Percentiles rank a stretch among this genome's conserved stretches.
These are phyloP conservation scores for Tirmania nivea DNA, from an alignment of 495 filamentous ascomycete genomes.

Conservation along the genomic window DNA sequence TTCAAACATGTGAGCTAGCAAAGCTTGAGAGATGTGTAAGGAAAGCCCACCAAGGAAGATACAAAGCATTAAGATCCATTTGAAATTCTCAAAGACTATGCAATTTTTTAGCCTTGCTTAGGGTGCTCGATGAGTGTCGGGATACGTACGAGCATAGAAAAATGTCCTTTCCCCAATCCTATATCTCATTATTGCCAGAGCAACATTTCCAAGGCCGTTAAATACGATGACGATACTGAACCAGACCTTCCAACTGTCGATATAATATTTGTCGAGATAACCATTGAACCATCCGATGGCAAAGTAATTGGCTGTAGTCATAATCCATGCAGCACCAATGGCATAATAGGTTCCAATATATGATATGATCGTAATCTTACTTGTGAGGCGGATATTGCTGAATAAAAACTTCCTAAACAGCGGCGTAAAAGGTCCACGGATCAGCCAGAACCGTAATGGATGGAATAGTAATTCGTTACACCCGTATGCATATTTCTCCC, in stretches of 20 bases:
- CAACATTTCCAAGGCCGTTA: conserved; percentile 44
- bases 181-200: conserved; percentile 44
- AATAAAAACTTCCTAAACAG: conserved; percentile 50
- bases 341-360: conserved; percentile 83
- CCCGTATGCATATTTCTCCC: conserved; percentile 79
- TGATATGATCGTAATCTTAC: conserved; percentile 59
- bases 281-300: conserved; percentile 54
- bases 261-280: conserved; percentile 52
- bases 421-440: conserved; percentile 47
- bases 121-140: neutral
- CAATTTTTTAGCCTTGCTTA: neutral
- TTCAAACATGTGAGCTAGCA: conserved; percentile 30
- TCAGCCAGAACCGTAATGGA: conserved; percentile 41
- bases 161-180: conserved; percentile 37
- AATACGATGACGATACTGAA: conserved; percentile 52
- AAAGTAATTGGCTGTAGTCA: conserved; percentile 61
- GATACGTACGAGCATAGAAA: conserved; percentile 21
- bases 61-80: conserved; percentile 45
- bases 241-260: conserved; percentile 57
- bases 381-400: conserved; percentile 53
- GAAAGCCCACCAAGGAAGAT: conserved; percentile 52
- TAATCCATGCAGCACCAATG: conserved; percentile 56
- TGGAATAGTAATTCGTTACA: conserved; percentile 68
- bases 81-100: conserved; percentile 44
- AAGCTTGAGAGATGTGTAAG: conserved; percentile 43